These are phyloP conservation scores for Oryza punctata DNA, from an alignment of 176 grass and related monocot genomes.

Conservation along the genomic window DNA sequence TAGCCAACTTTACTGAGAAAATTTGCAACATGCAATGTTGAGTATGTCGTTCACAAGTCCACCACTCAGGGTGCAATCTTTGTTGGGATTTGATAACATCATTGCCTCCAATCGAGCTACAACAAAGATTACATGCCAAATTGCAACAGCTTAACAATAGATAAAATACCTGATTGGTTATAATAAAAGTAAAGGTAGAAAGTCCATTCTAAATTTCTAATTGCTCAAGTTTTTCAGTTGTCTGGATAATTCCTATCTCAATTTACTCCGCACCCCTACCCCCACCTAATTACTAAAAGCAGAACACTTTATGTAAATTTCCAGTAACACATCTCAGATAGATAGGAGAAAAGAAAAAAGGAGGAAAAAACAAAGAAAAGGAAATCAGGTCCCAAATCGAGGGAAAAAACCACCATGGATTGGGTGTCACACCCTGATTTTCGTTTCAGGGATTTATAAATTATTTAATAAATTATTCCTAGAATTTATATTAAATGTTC, in stretches of 20 bases:
- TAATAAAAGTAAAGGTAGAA: not conserved
- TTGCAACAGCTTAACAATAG: not conserved
- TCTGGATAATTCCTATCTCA: no score
- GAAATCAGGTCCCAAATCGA: not conserved
- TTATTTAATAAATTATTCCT: no score
- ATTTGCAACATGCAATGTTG: not conserved
- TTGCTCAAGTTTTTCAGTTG: no score
- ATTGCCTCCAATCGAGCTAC: not conserved
- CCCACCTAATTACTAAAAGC: not conserved
- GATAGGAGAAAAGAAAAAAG: no score
- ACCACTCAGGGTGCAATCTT: not conserved
- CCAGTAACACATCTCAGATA: no score
- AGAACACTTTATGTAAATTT: not conserved
- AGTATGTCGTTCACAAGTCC: not conserved
- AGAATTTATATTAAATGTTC: no score
- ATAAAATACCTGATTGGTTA: not conserved
- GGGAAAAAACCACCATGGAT: not conserved
- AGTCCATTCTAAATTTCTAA: not conserved
- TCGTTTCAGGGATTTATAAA: no score
- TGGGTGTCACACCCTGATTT: no score
- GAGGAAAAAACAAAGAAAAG: not conserved
- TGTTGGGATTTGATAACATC: not conserved
- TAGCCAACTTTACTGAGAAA: constrained; percentile 18
- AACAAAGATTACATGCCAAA: not conserved
- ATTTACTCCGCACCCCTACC: no score